phyloP scores from a whole-genome alignment of 768 basidiomycete genomes.

The Phanerochaete carnosa region DNA sequence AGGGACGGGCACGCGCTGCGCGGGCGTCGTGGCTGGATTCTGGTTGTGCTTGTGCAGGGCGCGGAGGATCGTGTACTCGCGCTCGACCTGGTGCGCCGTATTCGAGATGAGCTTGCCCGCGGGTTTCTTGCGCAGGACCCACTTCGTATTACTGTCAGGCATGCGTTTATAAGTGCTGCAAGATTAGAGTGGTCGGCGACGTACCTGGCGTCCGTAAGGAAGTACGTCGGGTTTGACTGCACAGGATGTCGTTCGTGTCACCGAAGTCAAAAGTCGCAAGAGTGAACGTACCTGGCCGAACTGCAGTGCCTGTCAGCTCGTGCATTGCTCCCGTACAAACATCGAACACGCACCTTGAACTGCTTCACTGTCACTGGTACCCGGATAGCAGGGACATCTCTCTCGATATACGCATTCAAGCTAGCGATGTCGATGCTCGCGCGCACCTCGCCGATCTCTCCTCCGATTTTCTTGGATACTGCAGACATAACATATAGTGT shows the following conservation, averaged over 20 bases:
- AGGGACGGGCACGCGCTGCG: constrained; percentile 75
- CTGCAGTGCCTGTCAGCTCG: constrained; percentile 32
- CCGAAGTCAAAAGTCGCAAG: neutral
- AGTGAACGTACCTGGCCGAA: constrained; percentile 73
- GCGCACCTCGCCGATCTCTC: constrained; percentile 72
- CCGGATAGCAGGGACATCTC: constrained; percentile 50
- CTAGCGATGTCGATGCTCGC: constrained; percentile 62
- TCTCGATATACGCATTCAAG: constrained; percentile 63
- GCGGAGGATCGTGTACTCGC: constrained; percentile 80
- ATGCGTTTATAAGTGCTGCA: neutral
- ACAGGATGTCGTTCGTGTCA: neutral
- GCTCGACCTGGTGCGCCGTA: constrained; percentile 94
- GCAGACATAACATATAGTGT: constrained; percentile 13
- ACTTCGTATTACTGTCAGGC: constrained; percentile 27
- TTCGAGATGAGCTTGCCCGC: constrained; percentile 81
- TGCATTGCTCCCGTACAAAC: neutral
- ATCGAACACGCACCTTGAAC: constrained; percentile 67
- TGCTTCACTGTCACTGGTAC: constrained; percentile 81
- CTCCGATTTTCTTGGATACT: constrained; percentile 52
- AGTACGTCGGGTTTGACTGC: constrained; percentile 96
- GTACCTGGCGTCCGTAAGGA: constrained; percentile 76
- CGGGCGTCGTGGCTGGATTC: constrained; percentile 43
- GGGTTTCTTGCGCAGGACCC: constrained; percentile 92
- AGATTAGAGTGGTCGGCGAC: constrained; percentile 17
- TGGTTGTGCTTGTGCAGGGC: constrained; percentile 76